A percentile compares a stretch with the other conserved stretches of the same genome.
phyloP scores from a whole-genome alignment of 2,329 filamentous ascomycete genomes.

The Arthrobotrys entomopaga region DNA sequence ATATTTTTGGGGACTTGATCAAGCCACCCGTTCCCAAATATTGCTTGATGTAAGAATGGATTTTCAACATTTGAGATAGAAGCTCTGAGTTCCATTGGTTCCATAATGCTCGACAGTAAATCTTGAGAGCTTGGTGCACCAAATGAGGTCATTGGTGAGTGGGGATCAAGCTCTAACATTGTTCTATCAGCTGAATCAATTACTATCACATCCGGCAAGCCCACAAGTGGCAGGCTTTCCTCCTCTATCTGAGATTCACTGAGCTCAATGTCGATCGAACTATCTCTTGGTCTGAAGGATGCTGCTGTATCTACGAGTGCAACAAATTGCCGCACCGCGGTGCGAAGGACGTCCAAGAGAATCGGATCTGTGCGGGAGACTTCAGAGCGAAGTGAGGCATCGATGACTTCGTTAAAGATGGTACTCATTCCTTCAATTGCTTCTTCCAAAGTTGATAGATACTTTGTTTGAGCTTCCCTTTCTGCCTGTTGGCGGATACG shows the following conservation, averaged over 20 bases:
- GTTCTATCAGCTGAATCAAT: neutral
- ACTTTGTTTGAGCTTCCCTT: neutral
- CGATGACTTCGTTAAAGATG: conserved; percentile 10
- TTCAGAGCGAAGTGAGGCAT: conserved; percentile 4
- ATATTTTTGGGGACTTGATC: neutral
- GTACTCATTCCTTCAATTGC: conserved; percentile 17
- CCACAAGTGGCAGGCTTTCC: neutral
- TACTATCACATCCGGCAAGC: neutral
- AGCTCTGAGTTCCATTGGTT: neutral
- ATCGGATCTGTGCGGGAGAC: neutral
- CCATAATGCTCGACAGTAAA: neutral
- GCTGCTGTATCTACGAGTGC: conserved; percentile 8
- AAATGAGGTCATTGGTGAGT: neutral
- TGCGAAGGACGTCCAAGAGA: conserved; percentile 5
- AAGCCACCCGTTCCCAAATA: conserved; percentile 21
- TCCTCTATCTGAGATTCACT: neutral
- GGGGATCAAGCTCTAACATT: neutral
- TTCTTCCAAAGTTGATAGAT: neutral
- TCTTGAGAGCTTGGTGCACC: neutral
- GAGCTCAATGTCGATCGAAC: neutral
- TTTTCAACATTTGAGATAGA: neutral
- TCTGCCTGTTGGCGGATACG: conserved; percentile 19
- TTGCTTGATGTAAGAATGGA: neutral
- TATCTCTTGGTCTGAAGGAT: neutral
- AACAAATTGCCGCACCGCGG: conserved; percentile 8